These are phyloP conservation scores for Mycena leptocephala DNA, from an alignment of 768 basidiomycete genomes.

Conservation along the genomic window DNA sequence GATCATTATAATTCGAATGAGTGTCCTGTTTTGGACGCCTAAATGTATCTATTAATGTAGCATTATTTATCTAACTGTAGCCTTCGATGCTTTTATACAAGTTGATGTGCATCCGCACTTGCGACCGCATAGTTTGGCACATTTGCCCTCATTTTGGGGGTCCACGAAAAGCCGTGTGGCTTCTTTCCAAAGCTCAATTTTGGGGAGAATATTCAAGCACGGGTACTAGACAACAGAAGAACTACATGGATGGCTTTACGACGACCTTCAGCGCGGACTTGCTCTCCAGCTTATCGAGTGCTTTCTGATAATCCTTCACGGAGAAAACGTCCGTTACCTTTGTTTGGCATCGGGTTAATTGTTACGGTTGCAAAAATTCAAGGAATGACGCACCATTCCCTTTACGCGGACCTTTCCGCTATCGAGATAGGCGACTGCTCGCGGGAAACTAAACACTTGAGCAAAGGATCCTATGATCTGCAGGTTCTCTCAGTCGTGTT, in stretches of 20 bases:
- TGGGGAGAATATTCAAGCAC: too few species aligned
- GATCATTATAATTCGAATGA: background rate
- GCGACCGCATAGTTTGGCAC: too few species aligned
- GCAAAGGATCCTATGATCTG: conserved; percentile 95
- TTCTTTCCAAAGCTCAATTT: too few species aligned
- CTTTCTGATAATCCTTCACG: conserved; percentile 74
- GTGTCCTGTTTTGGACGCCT: background rate
- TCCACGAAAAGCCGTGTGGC: too few species aligned
- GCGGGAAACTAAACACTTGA: conserved; percentile 92
- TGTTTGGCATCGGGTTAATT: conserved; percentile 15
- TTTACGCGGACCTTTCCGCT: conserved; percentile 86
- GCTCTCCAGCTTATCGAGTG: conserved; percentile 77
- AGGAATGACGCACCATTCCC: conserved; percentile 54
- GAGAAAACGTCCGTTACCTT: conserved; percentile 75
- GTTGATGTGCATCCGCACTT: too few species aligned
- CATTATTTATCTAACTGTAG: background rate
- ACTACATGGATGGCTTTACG: conserved; percentile 54
- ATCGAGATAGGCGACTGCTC: conserved; percentile 92
- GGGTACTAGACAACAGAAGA: background rate
- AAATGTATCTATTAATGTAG: conserved; percentile 7
- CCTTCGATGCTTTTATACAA: background rate
- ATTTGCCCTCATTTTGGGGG: too few species aligned
- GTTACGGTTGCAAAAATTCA: background rate
- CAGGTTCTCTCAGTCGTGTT: background rate
- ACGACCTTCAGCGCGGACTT: conserved; percentile 68